phyloP scores from a whole-genome alignment of 257 asterid species.

The Striga asiatica region DNA sequence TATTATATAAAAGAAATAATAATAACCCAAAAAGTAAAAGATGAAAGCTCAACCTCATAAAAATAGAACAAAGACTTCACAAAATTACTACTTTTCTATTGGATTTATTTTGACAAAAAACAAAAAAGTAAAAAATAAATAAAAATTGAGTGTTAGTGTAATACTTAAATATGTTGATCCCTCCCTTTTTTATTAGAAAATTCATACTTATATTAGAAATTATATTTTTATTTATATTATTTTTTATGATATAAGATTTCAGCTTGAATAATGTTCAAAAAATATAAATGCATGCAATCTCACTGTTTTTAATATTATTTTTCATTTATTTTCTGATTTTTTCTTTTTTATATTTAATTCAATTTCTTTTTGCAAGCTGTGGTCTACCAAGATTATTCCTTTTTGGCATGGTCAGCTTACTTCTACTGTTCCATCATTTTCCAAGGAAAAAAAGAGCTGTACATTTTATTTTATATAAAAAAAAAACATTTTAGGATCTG shows the following conservation, averaged over 20 bases:
- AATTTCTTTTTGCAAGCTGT: slow-evolving; percentile 32
- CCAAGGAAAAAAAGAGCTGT: background rate
- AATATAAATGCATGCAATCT: no score
- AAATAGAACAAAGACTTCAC: slow-evolving; percentile 22
- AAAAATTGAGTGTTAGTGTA: no score
- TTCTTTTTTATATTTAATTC: background rate
- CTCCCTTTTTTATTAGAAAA: no score
- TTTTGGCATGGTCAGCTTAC: slow-evolving; percentile 17
- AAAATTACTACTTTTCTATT: slow-evolving; percentile 6
- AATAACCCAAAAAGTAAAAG: slow-evolving; percentile 16
- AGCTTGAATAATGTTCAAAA: no score
- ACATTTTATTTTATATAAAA: background rate
- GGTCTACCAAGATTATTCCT: slow-evolving; percentile 24
- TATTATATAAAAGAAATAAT: no score
- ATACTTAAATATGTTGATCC: no score
- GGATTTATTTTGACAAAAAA: background rate
- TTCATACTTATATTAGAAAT: no score
- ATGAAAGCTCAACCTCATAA: slow-evolving; percentile 19
- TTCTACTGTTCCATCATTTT: slow-evolving; percentile 25
- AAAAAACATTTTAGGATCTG: background rate
- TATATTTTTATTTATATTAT: no score
- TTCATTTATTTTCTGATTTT: background rate
- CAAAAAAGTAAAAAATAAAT: no score
- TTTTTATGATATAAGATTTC: no score
- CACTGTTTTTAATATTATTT: no score